A percentile compares a stretch with the other conserved stretches of the same genome.
Evolutionary conservation across 1,139 yeast species (phyloP).

Genomic region (Debaryomyces fabryi): DNA sequence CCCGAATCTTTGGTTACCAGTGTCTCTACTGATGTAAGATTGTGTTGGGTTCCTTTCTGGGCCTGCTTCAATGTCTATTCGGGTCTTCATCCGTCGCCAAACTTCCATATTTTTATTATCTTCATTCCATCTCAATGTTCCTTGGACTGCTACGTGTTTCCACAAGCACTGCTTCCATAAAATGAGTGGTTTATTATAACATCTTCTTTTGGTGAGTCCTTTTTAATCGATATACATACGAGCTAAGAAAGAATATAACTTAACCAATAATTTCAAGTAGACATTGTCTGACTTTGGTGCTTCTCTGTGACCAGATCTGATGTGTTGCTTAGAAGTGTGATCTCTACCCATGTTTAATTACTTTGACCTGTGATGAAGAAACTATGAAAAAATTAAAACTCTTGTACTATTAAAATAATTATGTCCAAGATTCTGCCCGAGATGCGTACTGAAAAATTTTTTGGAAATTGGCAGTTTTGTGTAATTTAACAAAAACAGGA

Average conservation of each 20-base stretch:
- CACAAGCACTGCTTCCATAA: not conserved
- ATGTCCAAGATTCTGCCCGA: not conserved
- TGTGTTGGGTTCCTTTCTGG: not conserved
- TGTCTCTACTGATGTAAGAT: conserved; percentile 22
- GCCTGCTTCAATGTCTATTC: not conserved
- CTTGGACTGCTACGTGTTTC: not conserved
- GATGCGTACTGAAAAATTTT: conserved; percentile 7
- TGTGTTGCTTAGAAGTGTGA: conserved; percentile 95
- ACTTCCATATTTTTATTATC: not conserved
- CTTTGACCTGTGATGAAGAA: conserved; percentile 13
- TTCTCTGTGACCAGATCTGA: conserved; percentile 93
- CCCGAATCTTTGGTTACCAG: conserved; percentile 12
- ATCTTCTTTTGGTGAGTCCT: conserved; percentile 14
- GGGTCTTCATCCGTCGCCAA: not conserved
- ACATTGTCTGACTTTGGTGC: conserved; percentile 99
- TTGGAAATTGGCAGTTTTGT: not conserved
- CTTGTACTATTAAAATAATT: not conserved
- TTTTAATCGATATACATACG: conserved; percentile 64
- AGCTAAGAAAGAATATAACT: conserved; percentile 98
- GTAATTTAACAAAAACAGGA: not conserved
- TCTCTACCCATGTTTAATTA: conserved; percentile 87
- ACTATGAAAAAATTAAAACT: conserved; percentile 14
- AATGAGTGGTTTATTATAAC: conserved; percentile 8
- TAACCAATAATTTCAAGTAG: conserved; percentile 96
- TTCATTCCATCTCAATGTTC: not conserved